Percentiles rank a stretch among this genome's conserved stretches.
These are phyloP conservation scores for Ceratocystis ficicola DNA, from an alignment of 2,329 filamentous ascomycete species.

Conservation along the genomic window DNA sequence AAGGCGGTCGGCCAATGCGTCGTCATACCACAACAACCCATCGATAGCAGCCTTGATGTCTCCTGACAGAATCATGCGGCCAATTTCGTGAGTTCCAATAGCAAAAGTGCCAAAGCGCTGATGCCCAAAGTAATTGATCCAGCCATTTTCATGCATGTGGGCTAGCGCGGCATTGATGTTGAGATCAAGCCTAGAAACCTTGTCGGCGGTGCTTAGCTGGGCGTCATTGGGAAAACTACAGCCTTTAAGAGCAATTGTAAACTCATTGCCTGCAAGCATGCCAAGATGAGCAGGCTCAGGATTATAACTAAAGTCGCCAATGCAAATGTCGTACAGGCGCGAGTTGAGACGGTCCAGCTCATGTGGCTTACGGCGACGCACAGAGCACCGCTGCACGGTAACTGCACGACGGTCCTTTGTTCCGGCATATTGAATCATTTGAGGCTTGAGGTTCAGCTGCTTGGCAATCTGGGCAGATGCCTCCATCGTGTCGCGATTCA, in stretches of 20 bases:
- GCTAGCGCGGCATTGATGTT: conserved; percentile 48
- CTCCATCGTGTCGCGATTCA: conserved; percentile 96
- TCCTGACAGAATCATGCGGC: conserved; percentile 68
- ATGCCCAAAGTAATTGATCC: conserved; percentile 97
- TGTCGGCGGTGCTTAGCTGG: conserved; percentile 26
- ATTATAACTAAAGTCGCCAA: conserved; percentile 74
- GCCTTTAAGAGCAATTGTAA: conserved; percentile 81
- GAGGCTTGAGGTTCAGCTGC: conserved; percentile 59
- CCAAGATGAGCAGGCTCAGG: conserved; percentile 64
- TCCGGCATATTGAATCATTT: conserved; percentile 64
- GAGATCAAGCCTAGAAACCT: conserved; percentile 27
- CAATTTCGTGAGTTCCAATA: conserved; percentile 74
- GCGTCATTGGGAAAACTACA: conserved; percentile 34
- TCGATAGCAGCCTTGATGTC: conserved; percentile 72
- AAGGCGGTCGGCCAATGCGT: conserved; percentile 42
- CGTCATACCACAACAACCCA: conserved; percentile 61
- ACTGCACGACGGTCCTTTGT: conserved; percentile 85
- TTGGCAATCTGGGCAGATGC: conserved; percentile 65
- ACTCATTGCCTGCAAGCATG: conserved; percentile 79
- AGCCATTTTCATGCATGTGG: conserved; percentile 61
- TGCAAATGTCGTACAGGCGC: conserved; percentile 48
- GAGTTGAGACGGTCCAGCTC: conserved; percentile 54
- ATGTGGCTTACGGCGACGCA: conserved; percentile 39
- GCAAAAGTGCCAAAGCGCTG: conserved; percentile 87
- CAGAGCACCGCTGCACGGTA: conserved; percentile 70